These are phyloP conservation scores for Zygosaccharomyces pseudobailii DNA, from an alignment of 1,139 yeast species.

Conservation along the genomic window DNA sequence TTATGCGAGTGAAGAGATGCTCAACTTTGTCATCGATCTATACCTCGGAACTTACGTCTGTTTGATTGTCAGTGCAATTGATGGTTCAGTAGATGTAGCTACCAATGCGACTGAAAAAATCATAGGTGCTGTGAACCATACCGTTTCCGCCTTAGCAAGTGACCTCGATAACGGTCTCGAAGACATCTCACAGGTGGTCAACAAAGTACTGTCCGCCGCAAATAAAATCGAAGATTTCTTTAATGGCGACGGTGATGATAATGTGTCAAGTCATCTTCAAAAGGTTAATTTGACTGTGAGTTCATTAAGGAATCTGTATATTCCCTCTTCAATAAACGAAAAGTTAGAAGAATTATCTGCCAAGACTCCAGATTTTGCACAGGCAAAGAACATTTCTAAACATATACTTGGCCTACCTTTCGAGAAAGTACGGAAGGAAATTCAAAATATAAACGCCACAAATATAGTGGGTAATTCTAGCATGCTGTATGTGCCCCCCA, in stretches of 20 bases:
- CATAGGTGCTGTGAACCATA: conserved; percentile 54
- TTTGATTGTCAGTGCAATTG: conserved; percentile 65
- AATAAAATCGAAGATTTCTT: conserved; percentile 50
- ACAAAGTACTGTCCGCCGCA: conserved; percentile 44
- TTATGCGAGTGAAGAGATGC: conserved; percentile 53
- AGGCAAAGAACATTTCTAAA: conserved; percentile 49
- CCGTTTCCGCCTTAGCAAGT: conserved; percentile 49
- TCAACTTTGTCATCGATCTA: conserved; percentile 63
- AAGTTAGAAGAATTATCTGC: conserved; percentile 45
- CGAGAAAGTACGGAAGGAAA: conserved; percentile 42
- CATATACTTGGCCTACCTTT: conserved; percentile 50
- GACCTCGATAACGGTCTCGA: conserved; percentile 61
- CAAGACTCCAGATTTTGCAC: conserved; percentile 54
- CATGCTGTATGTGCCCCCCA: conserved; percentile 30
- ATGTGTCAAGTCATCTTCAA: conserved; percentile 33
- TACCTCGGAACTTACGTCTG: conserved; percentile 85
- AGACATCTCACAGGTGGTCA: conserved; percentile 50
- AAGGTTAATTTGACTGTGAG: conserved; percentile 57
- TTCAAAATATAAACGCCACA: conserved; percentile 32
- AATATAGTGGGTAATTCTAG: conserved; percentile 17
- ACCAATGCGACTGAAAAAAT: conserved; percentile 65
- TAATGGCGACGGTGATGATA: conserved; percentile 41
- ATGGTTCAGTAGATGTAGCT: conserved; percentile 69
- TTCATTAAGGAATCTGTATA: conserved; percentile 51
- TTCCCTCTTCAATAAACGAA: conserved; percentile 56